Conservation (phyloP, 306 rosid genomes). For the Sicyos edulis region DNA sequence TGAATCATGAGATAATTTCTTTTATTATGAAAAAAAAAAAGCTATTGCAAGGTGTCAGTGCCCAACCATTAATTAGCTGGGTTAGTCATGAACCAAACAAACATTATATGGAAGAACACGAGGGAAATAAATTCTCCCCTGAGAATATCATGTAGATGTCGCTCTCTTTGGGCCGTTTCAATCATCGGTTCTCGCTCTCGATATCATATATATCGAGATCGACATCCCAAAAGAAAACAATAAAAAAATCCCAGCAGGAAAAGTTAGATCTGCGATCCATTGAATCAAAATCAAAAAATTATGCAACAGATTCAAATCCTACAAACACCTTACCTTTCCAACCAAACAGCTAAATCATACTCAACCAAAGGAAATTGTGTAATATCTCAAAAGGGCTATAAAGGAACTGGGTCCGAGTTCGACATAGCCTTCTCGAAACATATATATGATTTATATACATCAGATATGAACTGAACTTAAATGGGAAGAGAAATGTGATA, state of each 20-base stretch:
- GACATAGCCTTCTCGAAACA: background rate
- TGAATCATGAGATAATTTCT: too few species aligned
- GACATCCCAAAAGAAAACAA: background rate
- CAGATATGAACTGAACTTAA: background rate
- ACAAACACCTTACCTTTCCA: background rate
- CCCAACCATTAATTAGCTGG: constrained; percentile 15
- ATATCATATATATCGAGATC: background rate
- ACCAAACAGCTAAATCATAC: background rate
- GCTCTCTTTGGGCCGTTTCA: constrained; percentile 5
- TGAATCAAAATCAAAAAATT: background rate
- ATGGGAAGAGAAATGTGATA: background rate
- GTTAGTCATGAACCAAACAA: constrained; percentile 18
- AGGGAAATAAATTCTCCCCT: constrained; percentile 7
- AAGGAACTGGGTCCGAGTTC: background rate
- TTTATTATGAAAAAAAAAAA: too few species aligned
- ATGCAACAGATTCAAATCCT: constrained; percentile 9
- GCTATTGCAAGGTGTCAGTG: background rate
- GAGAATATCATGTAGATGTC: background rate
- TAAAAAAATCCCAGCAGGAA: background rate
- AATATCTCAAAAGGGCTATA: background rate
- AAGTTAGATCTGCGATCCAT: constrained; percentile 3
- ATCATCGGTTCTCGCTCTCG: background rate
- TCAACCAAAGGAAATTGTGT: background rate
- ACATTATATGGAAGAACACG: background rate
- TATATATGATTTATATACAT: background rate